Base-by-base conservation (phyloP, 2,329 filamentous ascomycete genomes). In the Hypoxylon sp. region DNA sequence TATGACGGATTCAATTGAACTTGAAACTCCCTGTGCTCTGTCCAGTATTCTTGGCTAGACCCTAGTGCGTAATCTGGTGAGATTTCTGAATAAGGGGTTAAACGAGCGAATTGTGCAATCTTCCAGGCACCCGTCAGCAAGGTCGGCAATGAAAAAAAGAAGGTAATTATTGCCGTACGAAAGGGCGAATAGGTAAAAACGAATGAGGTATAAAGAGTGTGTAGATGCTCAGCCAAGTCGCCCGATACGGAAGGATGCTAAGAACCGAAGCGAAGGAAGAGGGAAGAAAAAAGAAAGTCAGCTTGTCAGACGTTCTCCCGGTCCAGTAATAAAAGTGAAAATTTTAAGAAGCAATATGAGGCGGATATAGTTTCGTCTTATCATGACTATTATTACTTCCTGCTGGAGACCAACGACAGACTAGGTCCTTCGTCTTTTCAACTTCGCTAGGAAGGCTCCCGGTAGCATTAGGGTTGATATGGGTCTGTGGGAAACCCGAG, bases 271-370 rank as follows among this genome's bases (percentile, higher is more conserved):
- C 58, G 57, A 66, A 56, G 65, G 59, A 68, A 67, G 56, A 59
- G 28, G 38, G 30, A 62, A 50, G 23, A 41, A 17, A 17, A 28
- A 45, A 63, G 62, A 61, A 70, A 59, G 65, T 65, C 60, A 68
- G 65, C 68, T 64, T 63, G 65, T 70, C 62, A 56, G 59, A 66
- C 65, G 38, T 60, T 58, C 36, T 57, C 58, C 65, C 49, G 23
- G 41, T 52, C 21, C 21, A 53, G 36, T 30, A 36, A 50, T 58
- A 49, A 38, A 48, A 38, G 52, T 50, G 43, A 60, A 57, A 64
- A 56, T 23, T 23, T 60, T 23, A 32, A 45, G n/a, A 11, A 63
- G 23, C 50, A 51, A 59, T 55, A 48, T 45, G 28, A 41, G 57
- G 58, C 41, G 58, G 53, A 53, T 56, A 53, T 56, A 56, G 19